phyloP scores from a whole-genome alignment of 108 stramenopile genomes.

The Pseudonitzschia delicatissima region DNA sequence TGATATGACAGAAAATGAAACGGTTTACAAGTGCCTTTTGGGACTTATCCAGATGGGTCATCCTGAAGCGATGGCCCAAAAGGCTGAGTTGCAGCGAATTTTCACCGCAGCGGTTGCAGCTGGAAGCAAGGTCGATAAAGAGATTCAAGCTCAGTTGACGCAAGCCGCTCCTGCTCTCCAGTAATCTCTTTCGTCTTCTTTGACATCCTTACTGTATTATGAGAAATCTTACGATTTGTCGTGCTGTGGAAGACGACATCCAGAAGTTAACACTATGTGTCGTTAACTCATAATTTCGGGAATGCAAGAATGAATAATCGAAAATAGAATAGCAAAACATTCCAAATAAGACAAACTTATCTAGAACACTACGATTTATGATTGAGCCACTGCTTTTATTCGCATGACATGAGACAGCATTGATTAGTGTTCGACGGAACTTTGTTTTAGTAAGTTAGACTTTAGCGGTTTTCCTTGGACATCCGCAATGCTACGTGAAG shows the following conservation, averaged over 20 bases:
- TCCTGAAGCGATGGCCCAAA: slow-evolving; percentile 64
- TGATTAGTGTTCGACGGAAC: too few relatives aligned
- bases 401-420: too few relatives aligned
- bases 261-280: neutral
- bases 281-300: neutral
- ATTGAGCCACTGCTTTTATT: too few relatives aligned
- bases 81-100: slow-evolving; percentile 62
- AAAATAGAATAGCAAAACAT: neutral
- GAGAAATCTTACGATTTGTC: slow-evolving; percentile 2
- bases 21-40: slow-evolving; percentile 90
- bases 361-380: too few relatives aligned
- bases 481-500: too few relatives aligned
- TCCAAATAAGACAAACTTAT: too few relatives aligned
- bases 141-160: slow-evolving; percentile 72
- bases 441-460: too few relatives aligned
- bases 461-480: too few relatives aligned
- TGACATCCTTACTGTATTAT: neutral
- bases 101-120: slow-evolving; percentile 66
- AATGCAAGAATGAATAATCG: neutral
- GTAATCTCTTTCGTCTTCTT: neutral
- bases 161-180: slow-evolving; percentile 40
- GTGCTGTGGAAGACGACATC: slow-evolving; percentile 13
- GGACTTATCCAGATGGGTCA: slow-evolving; percentile 85
- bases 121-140: slow-evolving; percentile 72
- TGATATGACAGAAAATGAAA: slow-evolving; percentile 95